A percentile compares a stretch with the other conserved stretches of the same genome.
phyloP scores from a whole-genome alignment of 352 stramenopile genomes.

The Pythium insidiosum region DNA sequence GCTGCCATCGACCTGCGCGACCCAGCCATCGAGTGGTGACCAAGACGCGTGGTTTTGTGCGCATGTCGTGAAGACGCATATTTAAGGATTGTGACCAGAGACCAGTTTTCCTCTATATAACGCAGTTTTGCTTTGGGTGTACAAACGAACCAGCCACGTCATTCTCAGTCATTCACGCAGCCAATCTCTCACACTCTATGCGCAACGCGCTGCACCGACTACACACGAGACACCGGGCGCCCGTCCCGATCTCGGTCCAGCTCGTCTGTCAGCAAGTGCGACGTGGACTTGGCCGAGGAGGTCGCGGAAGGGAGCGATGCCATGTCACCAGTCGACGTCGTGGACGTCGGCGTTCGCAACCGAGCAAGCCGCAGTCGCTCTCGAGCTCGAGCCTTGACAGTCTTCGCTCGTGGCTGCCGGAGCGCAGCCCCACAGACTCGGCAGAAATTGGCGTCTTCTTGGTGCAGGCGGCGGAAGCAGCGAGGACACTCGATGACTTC shows the following conservation, averaged over 20 bases:
- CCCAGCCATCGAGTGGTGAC: too few relatives aligned
- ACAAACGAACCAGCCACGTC: slow-evolving; percentile 14
- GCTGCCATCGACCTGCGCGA: slow-evolving; percentile 18
- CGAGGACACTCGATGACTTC: slow-evolving; percentile 56
- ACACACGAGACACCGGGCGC: too few relatives aligned
- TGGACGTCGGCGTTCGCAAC: slow-evolving; percentile 29
- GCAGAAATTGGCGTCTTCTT: slow-evolving; percentile 74
- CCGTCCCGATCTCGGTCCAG: slow-evolving; percentile 4
- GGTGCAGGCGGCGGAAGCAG: slow-evolving; percentile 68
- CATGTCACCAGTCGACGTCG: slow-evolving; percentile 14
- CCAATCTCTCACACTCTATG: too few relatives aligned
- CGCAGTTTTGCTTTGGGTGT: slow-evolving; percentile 7
- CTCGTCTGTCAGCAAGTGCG: slow-evolving; percentile 25
- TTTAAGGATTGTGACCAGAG: slow-evolving; percentile 10
- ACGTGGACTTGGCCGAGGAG: slow-evolving; percentile 53
- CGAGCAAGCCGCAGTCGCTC: slow-evolving; percentile 54
- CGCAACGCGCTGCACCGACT: too few relatives aligned
- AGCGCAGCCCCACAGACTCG: slow-evolving; percentile 55
- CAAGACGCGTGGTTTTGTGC: slow-evolving; percentile 12
- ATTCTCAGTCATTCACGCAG: too few relatives aligned
- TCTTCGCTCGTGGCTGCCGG: slow-evolving; percentile 47
- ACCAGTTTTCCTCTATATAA: not conserved
- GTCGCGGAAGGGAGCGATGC: slow-evolving; percentile 38
- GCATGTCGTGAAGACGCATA: slow-evolving; percentile 16
- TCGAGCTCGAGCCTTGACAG: slow-evolving; percentile 46